phyloP scores from a whole-genome alignment of 1,139 yeast genomes.

The Geotrichum cucujoidarum region DNA sequence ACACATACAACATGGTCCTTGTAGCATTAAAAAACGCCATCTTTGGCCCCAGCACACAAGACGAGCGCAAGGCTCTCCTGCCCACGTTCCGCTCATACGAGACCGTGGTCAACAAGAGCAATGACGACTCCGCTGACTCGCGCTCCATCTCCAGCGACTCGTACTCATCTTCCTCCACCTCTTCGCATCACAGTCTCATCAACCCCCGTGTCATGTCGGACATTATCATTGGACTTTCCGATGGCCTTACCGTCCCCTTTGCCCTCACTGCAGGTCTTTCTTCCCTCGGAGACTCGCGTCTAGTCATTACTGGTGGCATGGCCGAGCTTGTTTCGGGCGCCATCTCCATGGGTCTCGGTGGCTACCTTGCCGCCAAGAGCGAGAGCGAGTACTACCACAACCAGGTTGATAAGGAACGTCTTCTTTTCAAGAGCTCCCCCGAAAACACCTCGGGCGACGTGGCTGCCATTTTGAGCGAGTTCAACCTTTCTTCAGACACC shows the following conservation, averaged over 20 bases:
- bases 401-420: constrained; percentile 59
- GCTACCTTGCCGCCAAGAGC: constrained; percentile 74
- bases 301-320: constrained; percentile 80
- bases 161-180: constrained; percentile 1
- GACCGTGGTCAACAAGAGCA: constrained; percentile 21
- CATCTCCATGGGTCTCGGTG: constrained; percentile 81
- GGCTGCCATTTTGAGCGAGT: constrained; percentile 61
- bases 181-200: constrained; percentile 24
- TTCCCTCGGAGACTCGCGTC: constrained; percentile 63
- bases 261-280: constrained; percentile 80
- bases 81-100: constrained; percentile 31
- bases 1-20: constrained; percentile 29
- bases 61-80: constrained; percentile 29
- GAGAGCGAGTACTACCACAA: constrained; percentile 50
- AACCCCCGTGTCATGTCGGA: constrained; percentile 68
- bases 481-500: constrained; percentile 63
- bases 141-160: constrained; percentile 6
- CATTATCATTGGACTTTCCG: constrained; percentile 71
- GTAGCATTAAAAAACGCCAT: constrained; percentile 35
- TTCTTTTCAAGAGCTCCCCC: constrained; percentile 51
- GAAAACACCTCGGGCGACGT: constrained; percentile 51
- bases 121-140: constrained; percentile 18
- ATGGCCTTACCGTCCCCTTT: constrained; percentile 80
- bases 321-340: constrained; percentile 85
- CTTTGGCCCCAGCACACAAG: constrained; percentile 25